A percentile compares a stretch with the other conserved stretches of the same genome.
These are phyloP conservation scores for Chrysanthemum seticuspe DNA, from an alignment of 129 eudicot genomes.

Conservation along the genomic window DNA sequence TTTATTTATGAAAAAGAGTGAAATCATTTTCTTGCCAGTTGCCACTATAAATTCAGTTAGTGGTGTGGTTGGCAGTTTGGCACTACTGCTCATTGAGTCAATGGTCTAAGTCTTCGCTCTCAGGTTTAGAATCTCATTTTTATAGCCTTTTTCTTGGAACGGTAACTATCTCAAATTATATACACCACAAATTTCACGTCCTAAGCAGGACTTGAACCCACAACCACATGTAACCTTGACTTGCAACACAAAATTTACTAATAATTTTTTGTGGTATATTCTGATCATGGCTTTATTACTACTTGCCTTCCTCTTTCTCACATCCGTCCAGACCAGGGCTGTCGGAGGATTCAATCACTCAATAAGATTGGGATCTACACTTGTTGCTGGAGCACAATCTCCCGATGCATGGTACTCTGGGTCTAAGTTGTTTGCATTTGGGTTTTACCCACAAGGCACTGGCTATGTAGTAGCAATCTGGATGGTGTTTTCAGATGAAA, in stretches of 20 bases:
- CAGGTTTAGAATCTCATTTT: background rate
- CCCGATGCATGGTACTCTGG: slow-evolving; percentile 29
- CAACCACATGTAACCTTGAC: background rate
- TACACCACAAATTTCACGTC: no score
- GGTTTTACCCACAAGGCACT: slow-evolving; percentile 28
- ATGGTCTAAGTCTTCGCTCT: slow-evolving; percentile 15
- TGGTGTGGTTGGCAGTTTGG: slow-evolving; percentile 11
- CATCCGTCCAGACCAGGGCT: background rate
- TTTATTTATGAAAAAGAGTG: background rate
- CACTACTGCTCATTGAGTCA: slow-evolving; percentile 6
- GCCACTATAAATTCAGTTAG: background rate
- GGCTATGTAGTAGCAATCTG: slow-evolving; percentile 38
- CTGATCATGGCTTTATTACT: slow-evolving; percentile 19
- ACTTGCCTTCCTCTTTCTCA: slow-evolving; percentile 19
- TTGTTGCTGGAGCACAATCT: slow-evolving; percentile 25
- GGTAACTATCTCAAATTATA: no score
- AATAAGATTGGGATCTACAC: slow-evolving; percentile 13
- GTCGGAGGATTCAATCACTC: background rate
- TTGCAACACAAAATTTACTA: background rate
- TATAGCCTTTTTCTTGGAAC: background rate
- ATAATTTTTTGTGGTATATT: background rate
- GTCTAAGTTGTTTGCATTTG: slow-evolving; percentile 30
- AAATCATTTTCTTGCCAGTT: background rate
- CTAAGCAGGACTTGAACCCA: no score
- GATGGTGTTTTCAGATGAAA: slow-evolving; percentile 11